Conservation (phyloP, 2,329 filamentous ascomycete species). For the Cladosporium sp. region DNA sequence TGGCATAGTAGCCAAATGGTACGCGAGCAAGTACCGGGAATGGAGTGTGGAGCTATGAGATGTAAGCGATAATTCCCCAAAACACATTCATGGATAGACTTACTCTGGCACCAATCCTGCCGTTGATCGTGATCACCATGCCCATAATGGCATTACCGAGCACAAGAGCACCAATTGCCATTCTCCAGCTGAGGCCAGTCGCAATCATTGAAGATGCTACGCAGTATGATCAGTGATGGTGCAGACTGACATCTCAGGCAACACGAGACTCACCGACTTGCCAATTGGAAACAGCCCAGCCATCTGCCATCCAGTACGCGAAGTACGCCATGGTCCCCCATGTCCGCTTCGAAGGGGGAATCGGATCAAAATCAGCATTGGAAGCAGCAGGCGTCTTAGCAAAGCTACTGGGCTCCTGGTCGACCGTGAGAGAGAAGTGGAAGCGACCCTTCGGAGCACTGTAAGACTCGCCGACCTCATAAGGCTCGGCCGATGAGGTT, state of each 20-base stretch:
- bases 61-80: constrained; percentile 41
- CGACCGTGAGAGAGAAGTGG: constrained; percentile 37
- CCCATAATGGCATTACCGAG: constrained; percentile 34
- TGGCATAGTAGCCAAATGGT: constrained; percentile 59
- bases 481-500: constrained; percentile 31
- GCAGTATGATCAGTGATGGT: constrained; percentile 21
- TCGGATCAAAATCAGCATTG: constrained; percentile 44
- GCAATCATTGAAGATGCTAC: constrained; percentile 51
- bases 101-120: constrained; percentile 56
- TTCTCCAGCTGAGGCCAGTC: constrained; percentile 57
- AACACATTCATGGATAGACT: constrained; percentile 24
- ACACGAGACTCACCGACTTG: constrained; percentile 36
- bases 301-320: constrained; percentile 46
- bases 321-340: constrained; percentile 40
- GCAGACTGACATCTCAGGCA: not conserved
- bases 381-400: constrained; percentile 38
- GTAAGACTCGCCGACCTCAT: constrained; percentile 31
- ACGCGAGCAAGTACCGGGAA: constrained; percentile 59
- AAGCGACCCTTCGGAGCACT: constrained; percentile 30
- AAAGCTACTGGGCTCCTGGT: constrained; percentile 41
- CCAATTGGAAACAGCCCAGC: constrained; percentile 45
- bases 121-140: constrained; percentile 51
- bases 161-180: constrained; percentile 49
- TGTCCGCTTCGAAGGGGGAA: constrained; percentile 42
- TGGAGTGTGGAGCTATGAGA: constrained; percentile 52